Conservation (phyloP, 2,329 filamentous ascomycete genomes). For the Chaetomium strumarium region DNA sequence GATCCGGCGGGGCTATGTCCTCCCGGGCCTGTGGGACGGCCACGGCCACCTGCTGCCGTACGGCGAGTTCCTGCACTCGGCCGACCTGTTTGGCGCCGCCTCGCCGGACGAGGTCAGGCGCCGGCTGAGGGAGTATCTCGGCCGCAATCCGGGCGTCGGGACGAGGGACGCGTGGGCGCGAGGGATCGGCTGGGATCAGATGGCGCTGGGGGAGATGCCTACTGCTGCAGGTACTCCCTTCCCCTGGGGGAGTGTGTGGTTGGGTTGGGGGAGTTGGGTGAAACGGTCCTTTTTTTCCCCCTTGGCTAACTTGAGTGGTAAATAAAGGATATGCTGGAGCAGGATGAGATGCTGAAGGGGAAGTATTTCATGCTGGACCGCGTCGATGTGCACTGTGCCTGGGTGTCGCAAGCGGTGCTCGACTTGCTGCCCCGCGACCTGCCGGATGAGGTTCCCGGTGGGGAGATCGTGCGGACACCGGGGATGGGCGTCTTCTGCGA, state of each 20-base stretch:
- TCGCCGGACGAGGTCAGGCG: conserved; percentile 49
- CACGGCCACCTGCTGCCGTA: conserved; percentile 63
- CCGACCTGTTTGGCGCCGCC: conserved; percentile 55
- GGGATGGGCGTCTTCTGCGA: conserved; percentile 66
- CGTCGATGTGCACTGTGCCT: conserved; percentile 64
- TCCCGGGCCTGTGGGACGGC: conserved; percentile 65
- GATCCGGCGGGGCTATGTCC: conserved; percentile 37
- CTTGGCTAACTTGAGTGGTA: neutral
- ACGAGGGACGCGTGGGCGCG: conserved; percentile 54
- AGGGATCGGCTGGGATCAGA: conserved; percentile 67
- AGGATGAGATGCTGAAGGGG: conserved; percentile 45
- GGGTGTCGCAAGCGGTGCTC: conserved; percentile 61
- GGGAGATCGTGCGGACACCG: conserved; percentile 56
- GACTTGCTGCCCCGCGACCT: conserved; percentile 47
- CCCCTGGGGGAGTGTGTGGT: neutral
- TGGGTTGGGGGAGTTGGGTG: neutral
- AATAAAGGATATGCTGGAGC: conserved; percentile 46
- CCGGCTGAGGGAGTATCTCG: conserved; percentile 48
- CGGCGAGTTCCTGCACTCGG: conserved; percentile 60
- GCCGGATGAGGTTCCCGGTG: conserved; percentile 50
- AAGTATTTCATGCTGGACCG: conserved; percentile 64
- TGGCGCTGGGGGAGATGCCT: conserved; percentile 58
- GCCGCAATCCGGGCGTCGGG: conserved; percentile 45
- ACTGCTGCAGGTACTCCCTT: conserved; percentile 44
- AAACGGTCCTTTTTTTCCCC: too few species aligned